phyloP scores from a whole-genome alignment of 2,329 filamentous ascomycete genomes.

The Fonsecaea erecta region DNA sequence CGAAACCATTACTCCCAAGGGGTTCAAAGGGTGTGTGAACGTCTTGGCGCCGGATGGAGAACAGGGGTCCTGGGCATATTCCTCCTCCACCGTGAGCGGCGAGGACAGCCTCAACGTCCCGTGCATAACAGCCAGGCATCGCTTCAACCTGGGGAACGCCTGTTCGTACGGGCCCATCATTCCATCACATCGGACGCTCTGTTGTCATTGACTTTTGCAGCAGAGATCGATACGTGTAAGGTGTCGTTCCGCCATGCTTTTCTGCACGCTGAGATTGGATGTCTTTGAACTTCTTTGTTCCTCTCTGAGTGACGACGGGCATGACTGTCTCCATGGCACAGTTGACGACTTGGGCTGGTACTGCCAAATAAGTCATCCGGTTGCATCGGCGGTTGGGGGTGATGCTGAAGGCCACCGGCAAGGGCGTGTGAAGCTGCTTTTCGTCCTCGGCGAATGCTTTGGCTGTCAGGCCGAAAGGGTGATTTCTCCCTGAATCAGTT shows the following conservation, averaged over 20 bases:
- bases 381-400: conserved; percentile 82
- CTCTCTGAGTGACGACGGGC: conserved; percentile 79
- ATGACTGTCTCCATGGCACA: conserved; percentile 83
- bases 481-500: neutral
- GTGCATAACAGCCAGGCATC: too few species aligned
- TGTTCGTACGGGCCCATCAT: too few species aligned
- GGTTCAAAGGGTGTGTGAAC: conserved; percentile 70
- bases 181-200: too few species aligned
- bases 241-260: conserved; percentile 59
- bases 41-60: conserved; percentile 67
- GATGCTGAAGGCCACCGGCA: conserved; percentile 71
- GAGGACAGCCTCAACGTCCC: too few species aligned
- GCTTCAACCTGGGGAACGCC: too few species aligned
- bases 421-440: conserved; percentile 64
- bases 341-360: conserved; percentile 90
- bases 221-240: too few species aligned
- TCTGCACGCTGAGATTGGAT: conserved; percentile 65
- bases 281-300: conserved; percentile 77
- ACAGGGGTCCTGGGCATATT: conserved; percentile 70
- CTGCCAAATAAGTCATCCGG: conserved; percentile 94
- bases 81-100: too few species aligned
- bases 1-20: conserved; percentile 62
- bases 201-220: too few species aligned
- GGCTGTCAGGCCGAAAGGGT: conserved; percentile 71
- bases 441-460: conserved; percentile 76